Percentiles rank a stretch among this genome's conserved stretches.
These are phyloP conservation scores for Dothidotthia symphoricarpi DNA, from an alignment of 2,329 filamentous ascomycete genomes.

Conservation along the genomic window DNA sequence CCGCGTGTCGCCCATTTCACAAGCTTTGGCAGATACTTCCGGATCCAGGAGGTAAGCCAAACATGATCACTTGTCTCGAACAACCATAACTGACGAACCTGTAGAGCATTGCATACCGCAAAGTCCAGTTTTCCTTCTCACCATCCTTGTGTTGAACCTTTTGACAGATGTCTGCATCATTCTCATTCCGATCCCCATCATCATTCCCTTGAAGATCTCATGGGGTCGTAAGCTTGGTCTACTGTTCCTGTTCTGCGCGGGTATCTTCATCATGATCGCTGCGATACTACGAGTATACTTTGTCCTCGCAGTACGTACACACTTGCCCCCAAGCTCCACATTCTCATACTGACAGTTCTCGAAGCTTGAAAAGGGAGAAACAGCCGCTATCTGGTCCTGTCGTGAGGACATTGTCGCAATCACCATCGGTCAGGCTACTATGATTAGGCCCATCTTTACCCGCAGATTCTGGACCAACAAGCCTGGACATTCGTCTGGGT, in stretches of 20 bases:
- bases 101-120: conserved; percentile 34
- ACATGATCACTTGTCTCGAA: not conserved
- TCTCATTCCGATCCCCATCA: conserved; percentile 38
- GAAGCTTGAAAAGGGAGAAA: conserved; percentile 13
- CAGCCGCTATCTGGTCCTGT: conserved; percentile 41
- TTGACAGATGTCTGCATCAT: conserved; percentile 40
- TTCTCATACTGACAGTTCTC: not conserved
- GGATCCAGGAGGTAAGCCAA: conserved; percentile 39
- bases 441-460: conserved; percentile 32
- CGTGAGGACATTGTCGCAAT: conserved; percentile 44
- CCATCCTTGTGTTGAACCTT: conserved; percentile 38
- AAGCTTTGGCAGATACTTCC: conserved; percentile 41
- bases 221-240: conserved; percentile 32
- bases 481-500: conserved; percentile 1
- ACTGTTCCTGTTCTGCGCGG: conserved; percentile 34
- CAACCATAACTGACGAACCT: not conserved
- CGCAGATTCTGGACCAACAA: conserved; percentile 10
- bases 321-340: not conserved
- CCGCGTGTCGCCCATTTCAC: conserved; percentile 37
- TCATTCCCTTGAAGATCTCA: conserved; percentile 30
- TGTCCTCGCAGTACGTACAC: conserved; percentile 29
- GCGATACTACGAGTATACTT: conserved; percentile 27
- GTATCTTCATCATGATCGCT: conserved; percentile 38
- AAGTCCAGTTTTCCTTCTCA: conserved; percentile 33
- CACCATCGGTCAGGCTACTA: conserved; percentile 41